phyloP scores from a whole-genome alignment of 768 basidiomycete species.

The Melanogaster broomeanus region DNA sequence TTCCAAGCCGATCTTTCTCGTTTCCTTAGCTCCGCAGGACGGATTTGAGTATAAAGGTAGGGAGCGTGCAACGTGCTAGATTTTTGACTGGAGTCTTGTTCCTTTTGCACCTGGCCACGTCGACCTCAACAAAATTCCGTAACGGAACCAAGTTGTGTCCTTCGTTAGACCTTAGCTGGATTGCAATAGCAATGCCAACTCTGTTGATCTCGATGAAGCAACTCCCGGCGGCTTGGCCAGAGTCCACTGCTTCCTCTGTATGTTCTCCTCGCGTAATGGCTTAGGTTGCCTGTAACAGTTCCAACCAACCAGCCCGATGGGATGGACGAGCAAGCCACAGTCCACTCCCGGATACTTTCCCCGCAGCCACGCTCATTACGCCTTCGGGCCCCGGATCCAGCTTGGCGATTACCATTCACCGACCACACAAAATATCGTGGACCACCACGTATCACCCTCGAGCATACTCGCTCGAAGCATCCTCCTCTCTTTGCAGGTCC shows the following conservation, averaged over 20 bases:
- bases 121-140: too few relatives aligned
- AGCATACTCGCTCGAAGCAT: slow-evolving; percentile 18
- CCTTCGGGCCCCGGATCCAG: neutral
- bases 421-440: slow-evolving; percentile 15
- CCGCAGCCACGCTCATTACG: neutral
- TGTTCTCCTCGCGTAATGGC: slow-evolving; percentile 3
- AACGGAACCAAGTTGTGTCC: neutral
- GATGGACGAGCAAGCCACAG: slow-evolving; percentile 1
- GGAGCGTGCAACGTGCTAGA: slow-evolving; percentile 12
- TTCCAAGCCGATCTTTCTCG: slow-evolving; percentile 3
- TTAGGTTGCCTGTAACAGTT: neutral
- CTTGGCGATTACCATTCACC: neutral
- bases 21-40: slow-evolving; percentile 7
- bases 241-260: slow-evolving; percentile 13
- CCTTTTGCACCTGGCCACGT: too few relatives aligned
- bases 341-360: neutral
- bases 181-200: slow-evolving; percentile 21
- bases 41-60: slow-evolving; percentile 19
- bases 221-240: slow-evolving; percentile 28
- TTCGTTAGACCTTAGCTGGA: neutral
- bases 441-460: slow-evolving; percentile 1
- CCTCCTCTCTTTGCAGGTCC: neutral
- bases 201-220: slow-evolving; percentile 13
- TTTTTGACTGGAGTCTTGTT: too few relatives aligned
- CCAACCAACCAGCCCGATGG: neutral